Conservation (phyloP, 148 eudicot genomes). For the Dianthus caryophyllus region DNA sequence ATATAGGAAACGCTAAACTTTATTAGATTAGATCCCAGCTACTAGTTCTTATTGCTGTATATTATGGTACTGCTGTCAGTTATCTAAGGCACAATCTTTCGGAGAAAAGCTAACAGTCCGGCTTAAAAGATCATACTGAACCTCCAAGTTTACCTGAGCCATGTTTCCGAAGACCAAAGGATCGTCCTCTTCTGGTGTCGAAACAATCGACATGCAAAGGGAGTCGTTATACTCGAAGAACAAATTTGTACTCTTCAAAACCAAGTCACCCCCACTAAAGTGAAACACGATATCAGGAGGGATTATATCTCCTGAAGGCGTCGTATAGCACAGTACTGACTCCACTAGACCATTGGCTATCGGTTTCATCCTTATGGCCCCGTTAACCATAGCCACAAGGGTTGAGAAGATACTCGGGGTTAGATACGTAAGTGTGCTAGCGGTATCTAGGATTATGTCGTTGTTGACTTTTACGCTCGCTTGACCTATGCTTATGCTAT, state of each 20-base stretch:
- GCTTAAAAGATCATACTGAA: constrained; percentile 24
- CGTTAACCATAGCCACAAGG: constrained; percentile 23
- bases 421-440: constrained; percentile 31
- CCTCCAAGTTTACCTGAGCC: constrained; percentile 35
- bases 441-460: constrained; percentile 37
- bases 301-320: neutral
- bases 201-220: constrained; percentile 26
- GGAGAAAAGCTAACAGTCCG: constrained; percentile 26
- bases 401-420: constrained; percentile 19
- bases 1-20: neutral
- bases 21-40: too few relatives aligned
- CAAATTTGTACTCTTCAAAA: constrained; percentile 11
- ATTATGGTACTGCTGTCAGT: neutral
- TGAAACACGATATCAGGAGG: constrained; percentile 30
- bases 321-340: constrained; percentile 29
- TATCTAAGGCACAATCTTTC: constrained; percentile 23
- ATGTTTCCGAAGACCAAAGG: constrained; percentile 29
- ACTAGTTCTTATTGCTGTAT: too few relatives aligned
- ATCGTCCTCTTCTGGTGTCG: constrained; percentile 8
- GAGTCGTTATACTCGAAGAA: constrained; percentile 12
- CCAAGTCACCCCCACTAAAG: constrained; percentile 28
- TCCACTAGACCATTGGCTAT: constrained; percentile 5
- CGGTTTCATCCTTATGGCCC: constrained; percentile 19
- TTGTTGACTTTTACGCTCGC: constrained; percentile 1
- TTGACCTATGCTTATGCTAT: constrained; percentile 26